phyloP scores from a whole-genome alignment of 2,329 filamentous ascomycete species.

The Rhynchosporium secalis region DNA sequence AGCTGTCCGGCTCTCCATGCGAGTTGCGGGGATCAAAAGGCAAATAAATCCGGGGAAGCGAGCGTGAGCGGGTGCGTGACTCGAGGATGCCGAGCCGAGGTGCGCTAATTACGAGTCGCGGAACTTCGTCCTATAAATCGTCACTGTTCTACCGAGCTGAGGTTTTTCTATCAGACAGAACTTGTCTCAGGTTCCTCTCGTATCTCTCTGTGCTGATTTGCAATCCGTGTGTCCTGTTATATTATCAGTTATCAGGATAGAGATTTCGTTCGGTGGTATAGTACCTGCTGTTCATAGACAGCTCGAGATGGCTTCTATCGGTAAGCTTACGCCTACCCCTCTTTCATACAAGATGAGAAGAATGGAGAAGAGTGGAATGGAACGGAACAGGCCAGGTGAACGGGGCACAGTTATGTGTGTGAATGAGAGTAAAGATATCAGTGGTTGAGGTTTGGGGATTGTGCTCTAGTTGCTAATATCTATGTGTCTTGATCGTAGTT shows the following conservation, averaged over 20 bases:
- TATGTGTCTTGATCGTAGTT: constrained; percentile 23
- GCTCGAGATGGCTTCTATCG: constrained; percentile 7
- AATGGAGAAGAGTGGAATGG: background rate
- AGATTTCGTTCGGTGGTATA: background rate
- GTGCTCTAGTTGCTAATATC: constrained; percentile 22
- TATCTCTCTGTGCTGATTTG: too few species aligned
- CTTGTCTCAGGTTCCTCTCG: too few species aligned
- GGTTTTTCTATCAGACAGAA: too few species aligned
- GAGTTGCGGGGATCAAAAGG: background rate
- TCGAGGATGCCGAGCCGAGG: background rate
- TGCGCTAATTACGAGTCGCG: background rate
- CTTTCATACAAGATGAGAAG: background rate
- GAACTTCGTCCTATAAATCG: background rate
- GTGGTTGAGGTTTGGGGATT: too few species aligned
- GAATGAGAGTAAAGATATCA: background rate
- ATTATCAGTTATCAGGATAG: too few species aligned
- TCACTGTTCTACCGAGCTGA: too few species aligned
- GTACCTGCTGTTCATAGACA: background rate
- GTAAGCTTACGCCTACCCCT: constrained; percentile 2
- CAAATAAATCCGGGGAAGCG: constrained; percentile 1
- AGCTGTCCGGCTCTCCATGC: background rate
- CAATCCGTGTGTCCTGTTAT: too few species aligned
- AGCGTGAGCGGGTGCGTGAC: background rate
- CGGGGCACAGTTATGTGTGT: background rate
- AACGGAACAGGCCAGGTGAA: too few species aligned